phyloP scores from a whole-genome alignment of 2,329 filamentous ascomycete species.

The Colletotrichum graminicola region DNA sequence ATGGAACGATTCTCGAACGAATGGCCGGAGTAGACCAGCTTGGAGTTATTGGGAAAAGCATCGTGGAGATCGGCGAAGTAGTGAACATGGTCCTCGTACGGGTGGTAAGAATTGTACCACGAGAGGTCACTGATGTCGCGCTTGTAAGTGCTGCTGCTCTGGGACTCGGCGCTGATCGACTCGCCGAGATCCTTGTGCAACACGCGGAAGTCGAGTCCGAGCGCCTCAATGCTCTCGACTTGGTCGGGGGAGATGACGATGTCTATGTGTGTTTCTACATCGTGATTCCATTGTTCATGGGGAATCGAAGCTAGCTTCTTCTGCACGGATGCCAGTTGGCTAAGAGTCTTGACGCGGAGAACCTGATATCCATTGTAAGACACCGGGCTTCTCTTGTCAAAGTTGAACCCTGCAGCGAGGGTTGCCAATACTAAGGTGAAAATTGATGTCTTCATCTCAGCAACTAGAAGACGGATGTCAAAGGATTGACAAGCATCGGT shows the following conservation, averaged over 20 bases:
- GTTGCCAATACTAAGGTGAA: slow-evolving; percentile 15
- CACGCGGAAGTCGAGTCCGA: slow-evolving; percentile 45
- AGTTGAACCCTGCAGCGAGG: slow-evolving; percentile 17
- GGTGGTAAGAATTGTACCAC: slow-evolving; percentile 65
- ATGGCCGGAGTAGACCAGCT: slow-evolving; percentile 59
- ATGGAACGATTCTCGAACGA: slow-evolving; percentile 65
- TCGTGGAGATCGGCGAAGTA: slow-evolving; percentile 59
- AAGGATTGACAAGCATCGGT: not conserved
- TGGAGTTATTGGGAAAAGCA: slow-evolving; percentile 58
- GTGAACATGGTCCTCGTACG: slow-evolving; percentile 62
- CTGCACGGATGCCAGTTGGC: slow-evolving; percentile 40
- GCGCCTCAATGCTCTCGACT: slow-evolving; percentile 43
- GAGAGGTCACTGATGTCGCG: slow-evolving; percentile 51
- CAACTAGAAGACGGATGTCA: not conserved
- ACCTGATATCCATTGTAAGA: slow-evolving; percentile 61
- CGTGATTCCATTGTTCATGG: slow-evolving; percentile 47
- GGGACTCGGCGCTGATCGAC: slow-evolving; percentile 45
- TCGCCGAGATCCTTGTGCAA: slow-evolving; percentile 46
- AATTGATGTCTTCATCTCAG: slow-evolving; percentile 22
- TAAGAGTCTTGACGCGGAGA: slow-evolving; percentile 50
- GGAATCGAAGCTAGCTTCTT: slow-evolving; percentile 43
- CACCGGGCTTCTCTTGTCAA: slow-evolving; percentile 41
- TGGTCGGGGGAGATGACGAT: slow-evolving; percentile 46
- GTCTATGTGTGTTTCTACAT: slow-evolving; percentile 44
- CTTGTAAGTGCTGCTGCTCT: slow-evolving; percentile 24